Conservation (phyloP, 2,329 filamentous ascomycete genomes). For the Ploettnerulaceae sp. region DNA sequence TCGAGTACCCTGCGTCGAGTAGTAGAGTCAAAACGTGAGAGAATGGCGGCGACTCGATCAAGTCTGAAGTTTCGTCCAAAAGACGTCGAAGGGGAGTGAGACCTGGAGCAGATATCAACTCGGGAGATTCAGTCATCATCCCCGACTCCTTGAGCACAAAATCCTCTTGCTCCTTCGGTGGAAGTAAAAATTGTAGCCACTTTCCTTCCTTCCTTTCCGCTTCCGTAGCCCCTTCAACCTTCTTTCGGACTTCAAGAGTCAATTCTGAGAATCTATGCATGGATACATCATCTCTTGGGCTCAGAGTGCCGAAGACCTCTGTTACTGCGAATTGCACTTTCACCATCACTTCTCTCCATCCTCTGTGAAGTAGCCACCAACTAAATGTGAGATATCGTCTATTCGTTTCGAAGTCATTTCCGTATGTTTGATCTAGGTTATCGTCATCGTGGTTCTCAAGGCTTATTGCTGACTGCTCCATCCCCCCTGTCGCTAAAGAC, state of each 20-base stretch:
- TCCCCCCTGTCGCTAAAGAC: slow-evolving; percentile 72
- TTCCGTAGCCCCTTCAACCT: slow-evolving; percentile 71
- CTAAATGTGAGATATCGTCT: slow-evolving; percentile 91
- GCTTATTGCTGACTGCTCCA: slow-evolving; percentile 70
- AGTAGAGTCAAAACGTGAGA: slow-evolving; percentile 78
- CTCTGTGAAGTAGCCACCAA: slow-evolving; percentile 94
- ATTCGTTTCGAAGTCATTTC: slow-evolving; percentile 94
- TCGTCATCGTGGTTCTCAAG: slow-evolving; percentile 93
- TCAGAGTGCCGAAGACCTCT: slow-evolving; percentile 83
- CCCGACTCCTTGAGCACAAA: slow-evolving; percentile 83
- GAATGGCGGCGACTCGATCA: slow-evolving; percentile 92
- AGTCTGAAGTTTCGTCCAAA: slow-evolving; percentile 90
- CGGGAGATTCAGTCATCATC: slow-evolving; percentile 54
- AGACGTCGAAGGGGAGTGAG: slow-evolving; percentile 69
- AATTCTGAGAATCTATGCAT: slow-evolving; percentile 76
- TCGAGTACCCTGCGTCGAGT: slow-evolving; percentile 81
- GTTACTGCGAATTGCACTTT: slow-evolving; percentile 82
- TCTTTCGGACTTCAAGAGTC: slow-evolving; percentile 76
- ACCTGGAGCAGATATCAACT: slow-evolving; percentile 37
- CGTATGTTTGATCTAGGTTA: slow-evolving; percentile 73
- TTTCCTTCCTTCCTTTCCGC: slow-evolving; percentile 50
- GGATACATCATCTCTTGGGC: slow-evolving; percentile 81
- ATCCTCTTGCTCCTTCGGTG: slow-evolving; percentile 71
- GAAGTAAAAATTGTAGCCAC: slow-evolving; percentile 83
- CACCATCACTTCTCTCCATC: slow-evolving; percentile 77